These are phyloP conservation scores for Didymella pomorum DNA, from an alignment of 2,329 filamentous ascomycete species.

Conservation along the genomic window DNA sequence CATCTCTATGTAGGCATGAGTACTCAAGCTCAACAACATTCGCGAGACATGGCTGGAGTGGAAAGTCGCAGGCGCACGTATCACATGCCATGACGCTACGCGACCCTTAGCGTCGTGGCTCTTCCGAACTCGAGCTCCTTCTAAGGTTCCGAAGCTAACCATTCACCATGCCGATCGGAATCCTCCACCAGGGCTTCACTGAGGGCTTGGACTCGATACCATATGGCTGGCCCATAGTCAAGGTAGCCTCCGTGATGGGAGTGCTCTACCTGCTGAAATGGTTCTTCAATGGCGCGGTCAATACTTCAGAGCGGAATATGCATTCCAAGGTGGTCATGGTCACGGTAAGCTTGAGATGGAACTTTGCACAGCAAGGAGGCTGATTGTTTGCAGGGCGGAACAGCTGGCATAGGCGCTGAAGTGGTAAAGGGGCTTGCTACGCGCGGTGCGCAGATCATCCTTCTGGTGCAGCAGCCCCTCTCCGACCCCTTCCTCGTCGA, in stretches of 20 bases:
- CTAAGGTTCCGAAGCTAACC: constrained; percentile 32
- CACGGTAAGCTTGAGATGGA: constrained; percentile 64
- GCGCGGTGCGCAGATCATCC: constrained; percentile 87
- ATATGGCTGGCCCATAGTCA: constrained; percentile 61
- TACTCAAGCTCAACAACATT: not conserved
- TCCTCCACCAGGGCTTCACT: constrained; percentile 62
- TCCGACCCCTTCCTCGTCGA: constrained; percentile 90
- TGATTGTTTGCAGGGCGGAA: constrained; percentile 70
- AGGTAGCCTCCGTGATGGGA: constrained; percentile 60
- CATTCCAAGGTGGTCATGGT: constrained; percentile 94
- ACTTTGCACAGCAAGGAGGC: constrained; percentile 22
- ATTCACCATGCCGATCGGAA: constrained; percentile 66
- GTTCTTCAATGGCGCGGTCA: constrained; percentile 78
- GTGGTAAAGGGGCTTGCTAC: constrained; percentile 77
- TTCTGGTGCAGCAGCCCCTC: constrained; percentile 83
- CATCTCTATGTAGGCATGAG: not conserved
- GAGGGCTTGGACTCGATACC: constrained; percentile 65
- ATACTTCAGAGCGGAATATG: constrained; percentile 80
- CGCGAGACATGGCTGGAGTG: not conserved
- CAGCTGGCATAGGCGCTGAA: constrained; percentile 86
- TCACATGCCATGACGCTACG: constrained; percentile 19
- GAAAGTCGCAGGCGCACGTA: not conserved
- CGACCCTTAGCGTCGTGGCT: constrained; percentile 32
- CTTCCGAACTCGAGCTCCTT: constrained; percentile 36
- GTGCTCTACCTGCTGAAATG: constrained; percentile 70